Base-by-base conservation (phyloP, 129 eudicot species). In the Escallonia herrerae region DNA sequence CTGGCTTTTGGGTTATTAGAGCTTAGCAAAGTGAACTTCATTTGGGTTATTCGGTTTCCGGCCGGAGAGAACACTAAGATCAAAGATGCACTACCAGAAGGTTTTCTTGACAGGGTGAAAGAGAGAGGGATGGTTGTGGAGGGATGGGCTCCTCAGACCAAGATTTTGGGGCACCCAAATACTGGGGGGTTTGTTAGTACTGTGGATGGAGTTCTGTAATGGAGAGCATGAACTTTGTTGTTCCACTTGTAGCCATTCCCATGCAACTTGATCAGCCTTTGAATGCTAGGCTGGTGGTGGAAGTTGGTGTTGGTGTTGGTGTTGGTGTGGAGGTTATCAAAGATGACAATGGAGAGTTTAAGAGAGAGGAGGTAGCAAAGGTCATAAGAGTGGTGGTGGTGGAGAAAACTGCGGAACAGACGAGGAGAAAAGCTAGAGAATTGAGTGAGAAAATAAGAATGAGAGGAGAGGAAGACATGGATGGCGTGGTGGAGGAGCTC, bases 201-300 rank as follows among this genome's bases (percentile, higher is more conserved):
- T 69, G 76, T 58, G 80, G 80, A 42, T 76, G 75, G 80, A 63
- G 67, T 49, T 76, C 72, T 52, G 66, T 64, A 3, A 69, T 56
- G 56, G 81, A 76, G 45, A 76, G 72, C 15, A 50, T 72, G 58
- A 64, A 61, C 44, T 47, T 42, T 40, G 74, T 69, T 2, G 79
- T 74, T 38, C 79, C 74, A 4, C 40, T 67, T n/a, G 46, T 67
- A 3, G 68, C 56, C 47, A 55, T 74, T 38, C 79, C 79, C 4
- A 43, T 74, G 69, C 64, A 67, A 47, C 72, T 67, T 37, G 69
- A 74, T 6, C 79, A 74, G 44, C 79, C 79, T 8, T 2, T 60
- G 10, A 67, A 68, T 50, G 59, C 69, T 15, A 75, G 79, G 74
- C 14, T 75, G 43, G 55, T 74, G 64, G 56, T 46, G 40, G 79